These are phyloP conservation scores for Hawksworthiomyces lignivorus DNA, from an alignment of 2,329 filamentous ascomycete species.

Conservation along the genomic window DNA sequence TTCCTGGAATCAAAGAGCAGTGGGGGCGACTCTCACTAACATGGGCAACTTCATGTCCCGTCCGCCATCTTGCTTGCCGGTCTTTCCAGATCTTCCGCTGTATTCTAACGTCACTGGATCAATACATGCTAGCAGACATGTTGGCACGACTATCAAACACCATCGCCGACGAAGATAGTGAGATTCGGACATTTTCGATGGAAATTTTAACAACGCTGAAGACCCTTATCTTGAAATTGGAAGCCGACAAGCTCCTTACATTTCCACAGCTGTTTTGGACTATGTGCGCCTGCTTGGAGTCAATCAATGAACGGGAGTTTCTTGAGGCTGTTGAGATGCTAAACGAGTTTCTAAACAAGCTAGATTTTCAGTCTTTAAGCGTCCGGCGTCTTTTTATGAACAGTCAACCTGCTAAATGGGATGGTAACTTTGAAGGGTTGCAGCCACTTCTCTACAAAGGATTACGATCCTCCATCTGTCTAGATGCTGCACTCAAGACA, in stretches of 20 bases:
- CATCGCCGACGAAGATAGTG: slow-evolving; percentile 86
- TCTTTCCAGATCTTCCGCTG: slow-evolving; percentile 97
- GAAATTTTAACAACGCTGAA: slow-evolving; percentile 93
- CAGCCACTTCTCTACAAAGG: slow-evolving; percentile 87
- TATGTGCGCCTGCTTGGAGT: slow-evolving; percentile 90
- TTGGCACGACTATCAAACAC: slow-evolving; percentile 91
- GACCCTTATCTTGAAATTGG: slow-evolving; percentile 79
- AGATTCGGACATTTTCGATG: slow-evolving; percentile 96
- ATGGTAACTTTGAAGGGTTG: slow-evolving; percentile 78
- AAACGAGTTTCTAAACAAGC: slow-evolving; percentile 72
- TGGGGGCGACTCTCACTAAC: slow-evolving; percentile 86
- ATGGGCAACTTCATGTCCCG: slow-evolving; percentile 95
- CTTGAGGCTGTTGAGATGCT: slow-evolving; percentile 88
- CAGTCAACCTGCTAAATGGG: slow-evolving; percentile 78
- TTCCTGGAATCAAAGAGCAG: slow-evolving; percentile 78
- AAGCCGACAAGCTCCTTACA: slow-evolving; percentile 69
- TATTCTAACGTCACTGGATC: slow-evolving; percentile 82
- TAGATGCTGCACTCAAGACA: slow-evolving; percentile 68
- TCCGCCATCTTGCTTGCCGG: slow-evolving; percentile 87
- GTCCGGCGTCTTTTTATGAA: slow-evolving; percentile 67
- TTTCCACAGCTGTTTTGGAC: slow-evolving; percentile 98
- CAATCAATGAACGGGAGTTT: slow-evolving; percentile 93
- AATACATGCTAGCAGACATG: slow-evolving; percentile 95
- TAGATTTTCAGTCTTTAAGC: slow-evolving; percentile 66
- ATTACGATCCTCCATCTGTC: slow-evolving; percentile 74